Base-by-base conservation (phyloP, 768 basidiomycete genomes). In the Chalciporus sphaerocephalus region DNA sequence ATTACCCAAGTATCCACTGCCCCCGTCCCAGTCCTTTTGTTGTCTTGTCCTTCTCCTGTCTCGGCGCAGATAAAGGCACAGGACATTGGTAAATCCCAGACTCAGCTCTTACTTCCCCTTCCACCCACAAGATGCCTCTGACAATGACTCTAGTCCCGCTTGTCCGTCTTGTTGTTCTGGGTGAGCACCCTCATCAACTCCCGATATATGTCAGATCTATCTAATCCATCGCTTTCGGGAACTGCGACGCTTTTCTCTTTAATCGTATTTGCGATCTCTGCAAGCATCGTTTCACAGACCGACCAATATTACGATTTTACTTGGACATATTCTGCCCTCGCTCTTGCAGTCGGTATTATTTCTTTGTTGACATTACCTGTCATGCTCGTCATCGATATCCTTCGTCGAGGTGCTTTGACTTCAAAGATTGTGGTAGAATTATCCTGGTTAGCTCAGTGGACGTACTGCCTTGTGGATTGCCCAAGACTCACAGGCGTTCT, bases 391-490 rank as follows among this genome's bases (percentile, higher is more conserved):
- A 32, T 72, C 18, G 71, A 74, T 45, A 28, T 58, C 23, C 0
- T 65, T 22, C 65, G 70, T 12, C 59, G 54, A 16, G 71, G 67
- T n/a, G 65, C 69, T 1, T 53, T 69, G 36, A 64, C 69, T 5
- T 74, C 73, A 22, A 66, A 63, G 61, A 57, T 73, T 13, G 47
- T 60, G 18, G 56, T 69, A 6, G 73, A 74, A 48, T 23, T 74
- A 13, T 36, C 15, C 12, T 72, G 66, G 68, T 48, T 71, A 42
- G 54, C 70, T 74, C 48, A 53, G 70, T 41, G 20, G 17, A 28
- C 13, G 2, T 18, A 15, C 11, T 41, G 18, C 23, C 36, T 13
- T 28, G 6, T 10, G 17, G 18, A 12, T 38, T 40, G 16, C 40
- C 7, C 1, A 50, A 36, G 42, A 21, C 18, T 38, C 23, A 24